Evolutionary conservation across 2,329 filamentous ascomycete genomes (phyloP).

Genomic region (Aspergillus melleus): DNA sequence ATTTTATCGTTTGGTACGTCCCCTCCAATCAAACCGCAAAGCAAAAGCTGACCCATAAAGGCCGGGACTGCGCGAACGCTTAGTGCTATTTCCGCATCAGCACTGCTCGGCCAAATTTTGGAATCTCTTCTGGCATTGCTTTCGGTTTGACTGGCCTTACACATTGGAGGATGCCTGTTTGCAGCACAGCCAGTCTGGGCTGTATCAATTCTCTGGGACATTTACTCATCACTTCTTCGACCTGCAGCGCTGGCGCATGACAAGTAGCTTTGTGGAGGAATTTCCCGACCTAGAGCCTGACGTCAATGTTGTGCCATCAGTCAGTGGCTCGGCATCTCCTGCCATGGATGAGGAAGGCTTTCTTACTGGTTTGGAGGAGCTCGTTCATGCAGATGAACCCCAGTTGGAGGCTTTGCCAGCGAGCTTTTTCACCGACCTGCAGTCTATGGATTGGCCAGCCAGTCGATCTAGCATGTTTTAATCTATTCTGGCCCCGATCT

Average conservation of each 20-base stretch:
- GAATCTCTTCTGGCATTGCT: constrained; percentile 12
- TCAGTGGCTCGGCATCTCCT: too few species aligned
- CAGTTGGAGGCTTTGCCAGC: not conserved
- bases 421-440: not conserved
- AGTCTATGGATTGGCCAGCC: not conserved
- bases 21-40: not conserved
- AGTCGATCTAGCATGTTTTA: not conserved
- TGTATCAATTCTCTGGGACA: constrained; percentile 7
- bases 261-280: constrained; percentile 4
- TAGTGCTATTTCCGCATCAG: constrained; percentile 10
- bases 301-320: not conserved
- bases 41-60: not conserved
- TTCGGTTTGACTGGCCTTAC: constrained; percentile 13
- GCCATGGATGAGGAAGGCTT: too few species aligned
- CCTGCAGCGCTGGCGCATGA: constrained; percentile 13
- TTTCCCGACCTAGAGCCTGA: constrained; percentile 11
- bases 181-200: constrained; percentile 1
- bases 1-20: constrained; percentile 14
- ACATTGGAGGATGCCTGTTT: constrained; percentile 1
- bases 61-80: constrained; percentile 11
- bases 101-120: constrained; percentile 15
- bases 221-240: constrained; percentile 13
- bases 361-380: not conserved
- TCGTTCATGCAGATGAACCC: not conserved
- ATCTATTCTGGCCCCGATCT: not conserved